Base-by-base conservation (phyloP, 257 asterid genomes). In the Leonotis leonurus region DNA sequence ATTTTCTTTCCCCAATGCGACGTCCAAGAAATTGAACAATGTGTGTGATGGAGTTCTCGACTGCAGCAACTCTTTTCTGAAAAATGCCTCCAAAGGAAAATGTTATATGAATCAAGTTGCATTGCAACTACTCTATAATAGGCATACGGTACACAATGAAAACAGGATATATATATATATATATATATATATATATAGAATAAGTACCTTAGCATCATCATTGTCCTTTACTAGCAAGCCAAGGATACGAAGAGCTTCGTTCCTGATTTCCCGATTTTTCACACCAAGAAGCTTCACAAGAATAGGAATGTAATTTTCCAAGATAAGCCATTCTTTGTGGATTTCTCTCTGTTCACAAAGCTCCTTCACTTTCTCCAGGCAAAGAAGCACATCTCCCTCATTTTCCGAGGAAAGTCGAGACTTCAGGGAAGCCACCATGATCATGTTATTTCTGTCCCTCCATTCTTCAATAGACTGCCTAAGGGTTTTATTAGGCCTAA, bases 401-500 rank as follows among this genome's bases (percentile, higher is more conserved):
- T 57, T 69, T 16, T 60, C 65, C 0, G 83, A 75, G 4, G 60
- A 72, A 9, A 85, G 69, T 64, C 62, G 70, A 45, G 78, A 65
- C 72, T 82, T 80, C 65, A 80, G 33, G 27, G 77, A 69, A 18
- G 83, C 85, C 9, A 85, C 67, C 67, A 56, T 49, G 60, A 85
- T 85, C 81, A 85, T 85, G 37, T 80, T 80, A 64, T 85, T 85
- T 66, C 93, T 74, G 36, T 85, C 93, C 77, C 55, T 75, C 89
- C 89, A 85, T 73, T 85, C 93, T 52, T 85, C 93, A 64, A 85
- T 78, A 33, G 89, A 85, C 70, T 79, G 89, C 71, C 93, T 77
- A 44, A 85, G 73, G 16, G 86, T 85, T 64, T 80, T 85, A 65
- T 80, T 85, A 54, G 93, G 83, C 77, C 89, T 77, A 67, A 85